phyloP scores from a whole-genome alignment of 2,329 filamentous ascomycete species.

The Penicillium sp. region DNA sequence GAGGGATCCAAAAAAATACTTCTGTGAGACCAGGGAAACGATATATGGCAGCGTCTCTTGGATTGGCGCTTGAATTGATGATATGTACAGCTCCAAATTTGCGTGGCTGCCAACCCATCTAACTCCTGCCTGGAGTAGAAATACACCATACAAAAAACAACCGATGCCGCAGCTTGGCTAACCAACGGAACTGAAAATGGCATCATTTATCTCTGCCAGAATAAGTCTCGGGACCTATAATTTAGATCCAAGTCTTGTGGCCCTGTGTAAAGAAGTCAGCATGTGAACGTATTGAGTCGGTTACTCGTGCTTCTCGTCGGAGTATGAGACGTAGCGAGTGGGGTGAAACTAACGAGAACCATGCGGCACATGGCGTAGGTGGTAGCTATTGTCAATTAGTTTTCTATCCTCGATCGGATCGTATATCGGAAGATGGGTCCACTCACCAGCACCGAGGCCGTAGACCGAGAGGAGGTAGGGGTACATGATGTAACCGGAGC shows the following conservation, averaged over 20 bases:
- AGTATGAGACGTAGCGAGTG: neutral
- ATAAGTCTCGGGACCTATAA: constrained; percentile 61
- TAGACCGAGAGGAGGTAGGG: constrained; percentile 58
- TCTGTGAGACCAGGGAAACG: neutral
- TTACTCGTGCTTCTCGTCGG: neutral
- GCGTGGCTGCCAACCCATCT: constrained; percentile 25
- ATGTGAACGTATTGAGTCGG: constrained; percentile 1
- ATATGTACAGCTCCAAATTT: constrained; percentile 40
- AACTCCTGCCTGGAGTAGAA: constrained; percentile 33
- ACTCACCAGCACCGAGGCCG: constrained; percentile 50
- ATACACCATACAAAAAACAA: constrained; percentile 31
- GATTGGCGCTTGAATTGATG: constrained; percentile 34
- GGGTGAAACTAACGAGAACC: constrained; percentile 39
- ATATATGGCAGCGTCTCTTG: constrained; percentile 24
- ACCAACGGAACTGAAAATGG: constrained; percentile 6
- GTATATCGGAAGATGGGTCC: neutral
- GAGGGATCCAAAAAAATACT: neutral
- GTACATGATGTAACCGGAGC: constrained; percentile 58
- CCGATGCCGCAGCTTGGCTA: constrained; percentile 13
- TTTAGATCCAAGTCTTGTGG: constrained; percentile 58
- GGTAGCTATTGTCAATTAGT: constrained; percentile 24
- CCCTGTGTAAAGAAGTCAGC: constrained; percentile 45
- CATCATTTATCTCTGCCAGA: constrained; percentile 39
- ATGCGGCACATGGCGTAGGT: constrained; percentile 47
- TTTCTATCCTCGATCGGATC: constrained; percentile 2